Percentiles rank a stretch among this genome's conserved stretches.
These are phyloP conservation scores for Ceratobasidium sp. DNA, from an alignment of 1,284 basidiomycete species.

Conservation along the genomic window DNA sequence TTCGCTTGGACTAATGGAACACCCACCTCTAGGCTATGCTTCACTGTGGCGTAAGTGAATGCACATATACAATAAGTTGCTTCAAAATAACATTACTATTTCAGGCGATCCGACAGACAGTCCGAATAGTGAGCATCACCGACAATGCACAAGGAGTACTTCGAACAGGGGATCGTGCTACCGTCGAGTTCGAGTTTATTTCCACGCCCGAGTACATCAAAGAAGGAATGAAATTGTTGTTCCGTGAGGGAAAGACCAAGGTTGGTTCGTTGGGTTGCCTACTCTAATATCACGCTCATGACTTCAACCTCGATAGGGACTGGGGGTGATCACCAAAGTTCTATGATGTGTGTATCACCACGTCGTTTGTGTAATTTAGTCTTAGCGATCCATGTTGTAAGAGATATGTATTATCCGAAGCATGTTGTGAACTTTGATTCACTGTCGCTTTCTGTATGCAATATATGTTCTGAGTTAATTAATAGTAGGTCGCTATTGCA, in stretches of 20 bases:
- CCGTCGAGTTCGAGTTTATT: slow-evolving; percentile 92
- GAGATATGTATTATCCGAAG: slow-evolving; percentile 17
- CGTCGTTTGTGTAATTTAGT: neutral
- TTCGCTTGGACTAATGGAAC: neutral
- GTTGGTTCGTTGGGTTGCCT: slow-evolving; percentile 59
- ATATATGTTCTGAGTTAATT: slow-evolving; percentile 1
- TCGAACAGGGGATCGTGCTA: slow-evolving; percentile 91
- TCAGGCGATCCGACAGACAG: slow-evolving; percentile 89
- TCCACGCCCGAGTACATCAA: slow-evolving; percentile 92
- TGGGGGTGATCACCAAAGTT: slow-evolving; percentile 56
- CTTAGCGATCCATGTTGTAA: neutral
- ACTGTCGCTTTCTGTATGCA: slow-evolving; percentile 12
- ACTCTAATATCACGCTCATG: neutral
- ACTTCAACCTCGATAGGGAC: slow-evolving; percentile 45
- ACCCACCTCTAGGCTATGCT: slow-evolving; percentile 74
- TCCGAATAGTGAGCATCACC: slow-evolving; percentile 83
- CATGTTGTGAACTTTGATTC: slow-evolving; percentile 15
- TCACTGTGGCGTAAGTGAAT: slow-evolving; percentile 78
- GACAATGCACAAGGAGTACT: slow-evolving; percentile 89
- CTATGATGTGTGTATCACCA: slow-evolving; percentile 47
- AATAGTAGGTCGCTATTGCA: too few species aligned
- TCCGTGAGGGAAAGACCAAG: slow-evolving; percentile 95
- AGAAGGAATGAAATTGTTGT: slow-evolving; percentile 90
- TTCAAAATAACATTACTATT: slow-evolving; percentile 41
- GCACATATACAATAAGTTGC: slow-evolving; percentile 7